Percentiles rank a stretch among this genome's conserved stretches.
These are phyloP conservation scores for Sporothrix dimorphospora DNA, from an alignment of 2,329 filamentous ascomycete species.

Conservation along the genomic window DNA sequence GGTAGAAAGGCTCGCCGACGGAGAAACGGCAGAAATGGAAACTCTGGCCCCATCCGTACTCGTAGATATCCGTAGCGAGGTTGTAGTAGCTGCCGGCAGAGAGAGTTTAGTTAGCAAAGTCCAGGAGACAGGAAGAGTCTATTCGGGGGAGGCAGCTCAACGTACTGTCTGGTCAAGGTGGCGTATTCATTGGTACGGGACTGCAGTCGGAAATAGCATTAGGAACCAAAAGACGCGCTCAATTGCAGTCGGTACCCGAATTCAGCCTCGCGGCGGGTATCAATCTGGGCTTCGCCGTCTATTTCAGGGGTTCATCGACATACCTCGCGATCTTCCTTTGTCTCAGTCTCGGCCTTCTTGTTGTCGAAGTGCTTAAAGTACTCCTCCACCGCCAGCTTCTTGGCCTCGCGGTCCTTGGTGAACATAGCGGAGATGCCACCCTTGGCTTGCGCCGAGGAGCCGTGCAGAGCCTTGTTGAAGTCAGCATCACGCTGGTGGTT, in stretches of 20 bases:
- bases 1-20: conserved; percentile 80
- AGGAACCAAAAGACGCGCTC: neutral
- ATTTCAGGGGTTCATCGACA: conserved; percentile 38
- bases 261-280: neutral
- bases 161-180: conserved; percentile 84
- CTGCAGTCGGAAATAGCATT: conserved; percentile 45
- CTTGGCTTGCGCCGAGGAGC: conserved; percentile 65
- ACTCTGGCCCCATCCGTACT: conserved; percentile 93
- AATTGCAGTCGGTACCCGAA: neutral
- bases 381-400: conserved; percentile 70
- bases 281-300: no score
- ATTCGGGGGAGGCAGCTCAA: neutral
- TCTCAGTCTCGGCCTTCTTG: conserved; percentile 75
- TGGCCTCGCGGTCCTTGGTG: conserved; percentile 68
- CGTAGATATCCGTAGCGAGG: conserved; percentile 92
- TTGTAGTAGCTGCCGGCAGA: conserved; percentile 68
- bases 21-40: conserved; percentile 99
- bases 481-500: conserved; percentile 83
- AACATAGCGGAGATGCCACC: conserved; percentile 84
- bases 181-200: conserved; percentile 86
- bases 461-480: conserved; percentile 90
- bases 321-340: conserved; percentile 78
- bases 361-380: conserved; percentile 90
- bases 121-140: no score
- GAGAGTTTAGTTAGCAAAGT: neutral